Conservation (phyloP, 371 early-diverging fungal genomes). For the Polyrhizophydium stewartii region DNA sequence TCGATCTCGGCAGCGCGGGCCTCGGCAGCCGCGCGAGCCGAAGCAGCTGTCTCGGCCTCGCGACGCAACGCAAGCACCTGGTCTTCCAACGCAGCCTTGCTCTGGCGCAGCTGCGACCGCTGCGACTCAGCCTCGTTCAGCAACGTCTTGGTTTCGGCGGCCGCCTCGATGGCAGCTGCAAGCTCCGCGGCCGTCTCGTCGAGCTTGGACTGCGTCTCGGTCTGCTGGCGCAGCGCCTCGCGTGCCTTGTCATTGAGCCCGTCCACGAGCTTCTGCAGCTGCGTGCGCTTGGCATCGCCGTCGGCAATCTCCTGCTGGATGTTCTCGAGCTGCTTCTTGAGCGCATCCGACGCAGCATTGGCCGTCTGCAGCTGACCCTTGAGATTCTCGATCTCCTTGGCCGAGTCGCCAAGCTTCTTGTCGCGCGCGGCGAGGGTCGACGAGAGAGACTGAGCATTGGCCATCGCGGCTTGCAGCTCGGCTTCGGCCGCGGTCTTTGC, state of each 20-base stretch:
- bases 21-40: too few species aligned
- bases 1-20: too few species aligned
- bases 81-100: too few species aligned
- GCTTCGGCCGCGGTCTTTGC: not conserved
- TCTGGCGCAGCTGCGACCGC: too few species aligned
- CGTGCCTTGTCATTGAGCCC: not conserved
- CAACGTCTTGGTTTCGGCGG: not conserved
- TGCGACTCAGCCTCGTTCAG: too few species aligned
- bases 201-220: not conserved
- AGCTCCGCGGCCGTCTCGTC: not conserved
- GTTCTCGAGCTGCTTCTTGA: constrained; percentile 57
- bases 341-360: not conserved
- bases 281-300: constrained; percentile 63
- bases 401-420: not conserved
- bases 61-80: too few species aligned
- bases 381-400: not conserved
- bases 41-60: too few species aligned
- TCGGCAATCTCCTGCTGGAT: constrained; percentile 92
- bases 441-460: too few species aligned
- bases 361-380: not conserved
- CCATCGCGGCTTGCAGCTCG: not conserved
- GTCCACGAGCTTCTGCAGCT: not conserved
- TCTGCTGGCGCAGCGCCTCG: not conserved
- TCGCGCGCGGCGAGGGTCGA: not conserved
- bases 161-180: not conserved